Conservation (phyloP, 306 rosid genomes). For the Amphicarpaea edgeworthii region DNA sequence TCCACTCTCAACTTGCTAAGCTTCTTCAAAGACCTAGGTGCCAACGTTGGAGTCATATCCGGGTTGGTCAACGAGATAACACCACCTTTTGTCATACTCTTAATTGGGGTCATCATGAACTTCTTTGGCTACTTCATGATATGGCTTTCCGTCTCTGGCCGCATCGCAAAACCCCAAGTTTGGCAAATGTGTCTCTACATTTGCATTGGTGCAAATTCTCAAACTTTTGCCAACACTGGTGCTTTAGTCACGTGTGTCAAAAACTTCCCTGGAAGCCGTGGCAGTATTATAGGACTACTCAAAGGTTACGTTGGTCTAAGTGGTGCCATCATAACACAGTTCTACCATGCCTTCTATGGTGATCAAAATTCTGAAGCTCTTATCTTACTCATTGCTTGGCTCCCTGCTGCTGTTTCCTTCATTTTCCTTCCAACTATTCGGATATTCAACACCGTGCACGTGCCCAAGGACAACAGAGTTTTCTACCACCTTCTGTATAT, state of each 20-base stretch:
- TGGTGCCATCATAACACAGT: slow-evolving; percentile 72
- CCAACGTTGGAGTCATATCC: slow-evolving; percentile 66
- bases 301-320: slow-evolving; percentile 83
- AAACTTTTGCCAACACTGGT: slow-evolving; percentile 69
- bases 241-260: slow-evolving; percentile 71
- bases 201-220: slow-evolving; percentile 75
- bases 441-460: slow-evolving; percentile 30
- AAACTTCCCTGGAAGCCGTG: slow-evolving; percentile 72
- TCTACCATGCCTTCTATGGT: slow-evolving; percentile 64
- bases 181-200: slow-evolving; percentile 89
- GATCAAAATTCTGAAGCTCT: slow-evolving; percentile 47
- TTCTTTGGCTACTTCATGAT: slow-evolving; percentile 86
- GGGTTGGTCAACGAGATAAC: slow-evolving; percentile 77
- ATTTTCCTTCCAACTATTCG: slow-evolving; percentile 61
- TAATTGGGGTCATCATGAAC: slow-evolving; percentile 72
- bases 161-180: slow-evolving; percentile 54
- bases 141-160: slow-evolving; percentile 62
- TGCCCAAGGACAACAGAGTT: slow-evolving; percentile 53
- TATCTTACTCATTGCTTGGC: slow-evolving; percentile 73
- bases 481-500: slow-evolving; percentile 62
- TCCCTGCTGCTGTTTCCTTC: slow-evolving; percentile 64
- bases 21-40: slow-evolving; percentile 87
- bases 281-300: slow-evolving; percentile 69
- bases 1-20: slow-evolving; percentile 72
- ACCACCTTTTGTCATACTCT: slow-evolving; percentile 74